Evolutionary conservation across 371 early-diverging fungal genomes (phyloP).

Genomic region (Mortierella sp.): DNA sequence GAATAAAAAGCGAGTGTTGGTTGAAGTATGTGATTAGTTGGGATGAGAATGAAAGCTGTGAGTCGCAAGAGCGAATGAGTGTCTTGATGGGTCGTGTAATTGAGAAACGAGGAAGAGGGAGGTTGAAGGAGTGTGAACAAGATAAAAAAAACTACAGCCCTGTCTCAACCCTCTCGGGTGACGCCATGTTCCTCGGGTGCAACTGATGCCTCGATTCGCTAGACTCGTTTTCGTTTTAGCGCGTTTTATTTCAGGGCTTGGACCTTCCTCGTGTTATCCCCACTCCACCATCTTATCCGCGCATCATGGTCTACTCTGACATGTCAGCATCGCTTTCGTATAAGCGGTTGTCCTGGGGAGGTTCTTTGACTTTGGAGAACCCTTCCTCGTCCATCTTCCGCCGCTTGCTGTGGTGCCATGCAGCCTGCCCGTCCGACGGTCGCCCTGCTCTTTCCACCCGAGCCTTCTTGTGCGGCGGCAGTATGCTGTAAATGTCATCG

Average conservation of each 20-base stretch:
- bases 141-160: too few relatives aligned
- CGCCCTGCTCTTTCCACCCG: slow-evolving; percentile 47
- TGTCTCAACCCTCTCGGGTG: not conserved
- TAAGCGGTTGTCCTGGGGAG: not conserved
- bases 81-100: not conserved
- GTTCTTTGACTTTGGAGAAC: slow-evolving; percentile 40
- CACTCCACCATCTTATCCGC: not conserved
- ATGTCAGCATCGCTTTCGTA: slow-evolving; percentile 45
- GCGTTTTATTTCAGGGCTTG: not conserved
- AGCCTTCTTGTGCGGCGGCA: slow-evolving; percentile 49
- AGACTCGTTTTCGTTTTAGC: not conserved
- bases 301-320: slow-evolving; percentile 29
- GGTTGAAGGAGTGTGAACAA: not conserved
- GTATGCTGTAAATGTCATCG: slow-evolving; percentile 55
- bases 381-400: slow-evolving; percentile 35
- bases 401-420: slow-evolving; percentile 51
- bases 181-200: not conserved
- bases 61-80: not conserved
- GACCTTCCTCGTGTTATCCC: too few relatives aligned
- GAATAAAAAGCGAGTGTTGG: not conserved
- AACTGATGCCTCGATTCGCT: not conserved
- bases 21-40: not conserved
- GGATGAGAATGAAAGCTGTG: not conserved
- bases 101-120: not conserved
- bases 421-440: slow-evolving; percentile 44